These are phyloP conservation scores for Aquilaria malaccensis DNA, from an alignment of 345 rosid species.

Conservation along the genomic window DNA sequence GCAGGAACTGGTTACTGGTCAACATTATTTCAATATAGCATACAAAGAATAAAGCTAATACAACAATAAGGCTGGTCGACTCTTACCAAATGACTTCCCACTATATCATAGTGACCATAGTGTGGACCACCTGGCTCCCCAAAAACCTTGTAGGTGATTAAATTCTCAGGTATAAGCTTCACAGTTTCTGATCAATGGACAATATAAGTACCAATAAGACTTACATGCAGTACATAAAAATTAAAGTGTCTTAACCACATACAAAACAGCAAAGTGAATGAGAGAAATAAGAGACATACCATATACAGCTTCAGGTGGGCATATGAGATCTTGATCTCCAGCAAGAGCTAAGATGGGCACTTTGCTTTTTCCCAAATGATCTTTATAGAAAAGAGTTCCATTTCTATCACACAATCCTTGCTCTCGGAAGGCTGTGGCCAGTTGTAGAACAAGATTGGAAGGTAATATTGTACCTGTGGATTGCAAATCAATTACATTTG, in stretches of 20 bases:
- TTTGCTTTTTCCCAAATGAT: constrained; percentile 45
- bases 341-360: constrained; percentile 66
- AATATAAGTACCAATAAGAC: not conserved
- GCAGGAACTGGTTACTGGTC: too few relatives aligned
- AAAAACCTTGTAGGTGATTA: constrained; percentile 49
- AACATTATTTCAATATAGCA: too few relatives aligned
- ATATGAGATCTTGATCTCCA: constrained; percentile 59
- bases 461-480: constrained; percentile 50
- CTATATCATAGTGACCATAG: constrained; percentile 69
- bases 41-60: too few relatives aligned
- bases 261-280: too few relatives aligned
- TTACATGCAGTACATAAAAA: not conserved
- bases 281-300: constrained; percentile 24
- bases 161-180: constrained; percentile 46
- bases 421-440: constrained; percentile 42
- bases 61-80: not conserved
- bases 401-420: constrained; percentile 50
- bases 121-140: constrained; percentile 69
- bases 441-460: constrained; percentile 53
- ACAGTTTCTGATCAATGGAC: constrained; percentile 49
- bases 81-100: constrained; percentile 55
- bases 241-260: not conserved
- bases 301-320: constrained; percentile 77
- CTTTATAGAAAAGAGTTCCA: constrained; percentile 54
- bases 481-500: not conserved